Base-by-base conservation (phyloP, 2,329 filamentous ascomycete genomes). In the Arthrocladium fulminans region DNA sequence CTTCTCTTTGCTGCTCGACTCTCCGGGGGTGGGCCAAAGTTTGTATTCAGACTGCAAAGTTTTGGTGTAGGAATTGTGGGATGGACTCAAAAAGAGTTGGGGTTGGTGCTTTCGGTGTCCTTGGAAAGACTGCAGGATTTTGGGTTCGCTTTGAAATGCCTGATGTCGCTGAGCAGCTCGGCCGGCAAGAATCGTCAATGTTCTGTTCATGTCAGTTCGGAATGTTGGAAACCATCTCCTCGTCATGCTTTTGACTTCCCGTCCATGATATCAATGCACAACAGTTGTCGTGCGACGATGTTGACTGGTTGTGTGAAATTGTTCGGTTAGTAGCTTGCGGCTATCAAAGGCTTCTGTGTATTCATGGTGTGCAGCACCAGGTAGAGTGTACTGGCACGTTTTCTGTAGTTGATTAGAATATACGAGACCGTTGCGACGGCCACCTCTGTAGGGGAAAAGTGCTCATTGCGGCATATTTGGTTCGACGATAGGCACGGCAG, bases 141-240 rank as follows among this genome's bases (percentile, higher is more conserved):
- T 22, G 30, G 32, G n/a, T 6, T 13, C 19, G 22, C 12, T 9
- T 41, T 59, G 57, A 19, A 59, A 57, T 13, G 50, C 54, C 45
- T 52, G 56, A 30, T 58, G 51, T n/a, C 56, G 53, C 25, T 49
- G 51, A 30, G 56, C 52, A 9, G 58, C 57, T 24, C 54, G 57
- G 44, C 55, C 55, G 22, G 19, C 29, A 17, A 42, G 32, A 3
- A 46, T 37, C 35, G 27, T 39, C 27, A 24, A 50, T 40, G 37
- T 40, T 50, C 54, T 32, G 47, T 32, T 17, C 9, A 50, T 56
- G 30, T 20, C 7, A 23, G 29, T 29, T 19, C 6, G 34, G 51
- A 39, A 53, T 49, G 17, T 22, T 22, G 22, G 35, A 34, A 22
- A 15, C 20, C 38, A 20, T 27, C 4, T 19, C 20, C 30, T 17